Conservation (phyloP, 768 basidiomycete species). For the Trametes punicea region DNA sequence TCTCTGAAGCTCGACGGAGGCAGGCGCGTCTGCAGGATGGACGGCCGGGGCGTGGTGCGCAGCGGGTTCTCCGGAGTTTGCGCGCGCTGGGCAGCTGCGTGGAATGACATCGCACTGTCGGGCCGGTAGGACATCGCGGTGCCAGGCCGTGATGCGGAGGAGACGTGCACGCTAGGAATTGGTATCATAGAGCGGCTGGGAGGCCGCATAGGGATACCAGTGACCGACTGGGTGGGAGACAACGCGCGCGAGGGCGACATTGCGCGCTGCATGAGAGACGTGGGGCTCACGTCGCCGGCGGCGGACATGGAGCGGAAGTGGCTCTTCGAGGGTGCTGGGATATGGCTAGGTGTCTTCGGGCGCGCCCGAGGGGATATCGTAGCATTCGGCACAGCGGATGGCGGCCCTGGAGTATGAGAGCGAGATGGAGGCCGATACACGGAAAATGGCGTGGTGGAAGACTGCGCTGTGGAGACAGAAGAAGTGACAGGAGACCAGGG, state of each 20-base stretch:
- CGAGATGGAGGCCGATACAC: conserved; percentile 47
- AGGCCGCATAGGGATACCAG: conserved; percentile 59
- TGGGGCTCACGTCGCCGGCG: conserved; percentile 41
- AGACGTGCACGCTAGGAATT: conserved; percentile 67
- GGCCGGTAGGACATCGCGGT: conserved; percentile 69
- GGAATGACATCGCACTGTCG: conserved; percentile 51
- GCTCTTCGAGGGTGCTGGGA: conserved; percentile 57
- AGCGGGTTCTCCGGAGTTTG: conserved; percentile 71
- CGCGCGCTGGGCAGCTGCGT: conserved; percentile 43
- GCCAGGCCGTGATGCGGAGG: conserved; percentile 65
- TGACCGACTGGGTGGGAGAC: conserved; percentile 47
- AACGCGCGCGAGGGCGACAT: conserved; percentile 65
- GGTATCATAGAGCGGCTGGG: conserved; percentile 85
- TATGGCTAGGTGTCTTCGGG: conserved; percentile 76
- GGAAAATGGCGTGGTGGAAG: conserved; percentile 55
- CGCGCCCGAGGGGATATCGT: conserved; percentile 59
- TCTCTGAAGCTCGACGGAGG: conserved; percentile 82
- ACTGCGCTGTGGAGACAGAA: conserved; percentile 63
- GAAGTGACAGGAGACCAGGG: conserved; percentile 79
- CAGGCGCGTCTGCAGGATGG: conserved; percentile 36
- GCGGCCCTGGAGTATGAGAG: conserved; percentile 49
- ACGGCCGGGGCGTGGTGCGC: conserved; percentile 45
- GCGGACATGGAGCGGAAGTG: conserved; percentile 48
- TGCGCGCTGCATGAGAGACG: conserved; percentile 52
- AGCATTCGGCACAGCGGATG: not conserved